These are phyloP conservation scores for Picochlorum sp. DNA, from an alignment of 139 green algal genomes.

Conservation along the genomic window DNA sequence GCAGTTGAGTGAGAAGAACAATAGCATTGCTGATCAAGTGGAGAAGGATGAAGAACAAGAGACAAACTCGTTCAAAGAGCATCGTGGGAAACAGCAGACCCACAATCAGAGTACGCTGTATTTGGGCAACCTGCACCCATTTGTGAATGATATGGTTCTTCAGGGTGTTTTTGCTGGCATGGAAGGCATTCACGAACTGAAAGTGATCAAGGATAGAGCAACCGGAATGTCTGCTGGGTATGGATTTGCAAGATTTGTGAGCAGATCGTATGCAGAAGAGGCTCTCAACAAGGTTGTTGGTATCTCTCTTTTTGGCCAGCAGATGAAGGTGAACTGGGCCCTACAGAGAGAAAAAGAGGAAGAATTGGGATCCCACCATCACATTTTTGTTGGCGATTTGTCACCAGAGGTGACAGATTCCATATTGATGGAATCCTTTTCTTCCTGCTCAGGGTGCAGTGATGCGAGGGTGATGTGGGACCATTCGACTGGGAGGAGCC, in stretches of 20 bases:
- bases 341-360: slow-evolving; percentile 58
- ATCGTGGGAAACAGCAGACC: not conserved
- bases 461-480: slow-evolving; percentile 75
- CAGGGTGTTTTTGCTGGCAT: slow-evolving; percentile 35
- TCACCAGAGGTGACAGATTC: slow-evolving; percentile 38
- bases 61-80: no score
- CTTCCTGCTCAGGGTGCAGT: slow-evolving; percentile 26
- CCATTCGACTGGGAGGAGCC: slow-evolving; percentile 49
- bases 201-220: slow-evolving; percentile 48
- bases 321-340: slow-evolving; percentile 68
- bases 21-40: not conserved
- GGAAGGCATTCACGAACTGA: slow-evolving; percentile 26
- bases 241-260: slow-evolving; percentile 58
- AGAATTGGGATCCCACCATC: slow-evolving; percentile 44
- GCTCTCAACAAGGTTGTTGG: slow-evolving; percentile 31
- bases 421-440: slow-evolving; percentile 26
- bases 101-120: slow-evolving; percentile 22
- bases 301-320: slow-evolving; percentile 41
- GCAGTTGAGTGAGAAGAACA: no score
- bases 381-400: slow-evolving; percentile 73
- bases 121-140: slow-evolving; percentile 61
- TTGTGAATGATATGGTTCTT: slow-evolving; percentile 44
- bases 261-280: slow-evolving; percentile 1
- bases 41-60: not conserved
- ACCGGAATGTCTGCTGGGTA: slow-evolving; percentile 49